A percentile compares a stretch with the other conserved stretches of the same genome.
Conservation (phyloP, 495 filamentous ascomycete species). For the Niebla homalea region DNA sequence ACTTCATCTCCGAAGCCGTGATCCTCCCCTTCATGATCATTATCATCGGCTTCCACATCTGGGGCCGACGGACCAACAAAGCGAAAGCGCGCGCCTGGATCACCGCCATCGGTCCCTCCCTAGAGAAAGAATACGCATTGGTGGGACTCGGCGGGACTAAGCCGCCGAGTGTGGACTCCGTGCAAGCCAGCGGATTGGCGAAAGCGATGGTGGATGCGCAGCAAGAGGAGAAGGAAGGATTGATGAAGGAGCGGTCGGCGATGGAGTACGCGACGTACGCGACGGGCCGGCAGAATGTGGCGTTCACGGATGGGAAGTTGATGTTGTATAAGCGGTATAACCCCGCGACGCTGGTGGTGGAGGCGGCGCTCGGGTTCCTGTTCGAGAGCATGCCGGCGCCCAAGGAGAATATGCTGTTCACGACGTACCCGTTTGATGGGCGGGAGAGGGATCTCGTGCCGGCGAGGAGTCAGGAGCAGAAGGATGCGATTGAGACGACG, state of each 20-base stretch:
- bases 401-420: conserved; percentile 57
- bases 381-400: conserved; percentile 60
- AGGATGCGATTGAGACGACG: conserved; percentile 34
- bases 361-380: conserved; percentile 58
- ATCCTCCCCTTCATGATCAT: conserved; percentile 61
- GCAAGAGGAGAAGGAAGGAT: conserved; percentile 27
- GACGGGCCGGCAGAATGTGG: conserved; percentile 86
- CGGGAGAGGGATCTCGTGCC: conserved; percentile 68
- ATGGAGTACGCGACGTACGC: conserved; percentile 81
- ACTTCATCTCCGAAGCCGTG: conserved; percentile 80
- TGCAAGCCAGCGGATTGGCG: conserved; percentile 28
- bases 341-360: conserved; percentile 58
- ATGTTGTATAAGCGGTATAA: conserved; percentile 82
- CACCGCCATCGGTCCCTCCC: conserved; percentile 50
- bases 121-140: conserved; percentile 74
- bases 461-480: conserved; percentile 34
- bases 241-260: conserved; percentile 70
- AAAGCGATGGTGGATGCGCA: conserved; percentile 20
- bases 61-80: conserved; percentile 71
- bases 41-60: conserved; percentile 65
- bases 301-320: conserved; percentile 75
- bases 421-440: conserved; percentile 78
- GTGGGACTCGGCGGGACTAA: conserved; percentile 57
- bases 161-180: conserved; percentile 29
- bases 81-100: conserved; percentile 71